phyloP scores from a whole-genome alignment of 495 filamentous ascomycete genomes.

The Glonium stellatum region DNA sequence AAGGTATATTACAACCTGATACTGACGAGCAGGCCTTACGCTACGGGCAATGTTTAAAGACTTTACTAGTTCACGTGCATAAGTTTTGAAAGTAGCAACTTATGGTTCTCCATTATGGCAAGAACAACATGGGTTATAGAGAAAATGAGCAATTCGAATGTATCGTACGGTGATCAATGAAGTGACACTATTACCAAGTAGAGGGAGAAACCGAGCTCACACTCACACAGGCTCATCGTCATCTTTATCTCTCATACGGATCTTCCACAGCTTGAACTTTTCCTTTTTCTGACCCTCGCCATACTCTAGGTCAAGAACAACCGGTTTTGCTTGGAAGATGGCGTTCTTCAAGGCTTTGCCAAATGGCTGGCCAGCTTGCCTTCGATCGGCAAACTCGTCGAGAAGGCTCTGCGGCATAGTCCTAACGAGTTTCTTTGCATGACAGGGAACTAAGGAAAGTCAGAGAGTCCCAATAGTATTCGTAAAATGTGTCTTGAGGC shows the following conservation, averaged over 20 bases:
- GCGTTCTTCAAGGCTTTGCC: slow-evolving; percentile 18
- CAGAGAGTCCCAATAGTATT: background rate
- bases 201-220: background rate
- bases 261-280: slow-evolving; percentile 16
- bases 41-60: too few species aligned
- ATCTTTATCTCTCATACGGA: slow-evolving; percentile 11
- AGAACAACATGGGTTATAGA: too few species aligned
- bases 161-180: too few species aligned
- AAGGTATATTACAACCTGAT: too few species aligned
- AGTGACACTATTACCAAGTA: too few species aligned
- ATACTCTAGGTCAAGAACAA: slow-evolving; percentile 5
- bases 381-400: slow-evolving; percentile 8
- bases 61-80: too few species aligned
- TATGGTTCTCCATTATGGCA: too few species aligned
- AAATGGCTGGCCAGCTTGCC: slow-evolving; percentile 5
- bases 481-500: too few species aligned
- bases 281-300: slow-evolving; percentile 1
- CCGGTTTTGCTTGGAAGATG: slow-evolving; percentile 11
- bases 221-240: slow-evolving; percentile 18
- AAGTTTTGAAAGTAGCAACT: too few species aligned
- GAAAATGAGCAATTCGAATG: too few species aligned
- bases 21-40: too few species aligned
- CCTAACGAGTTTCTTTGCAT: background rate
- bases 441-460: background rate
- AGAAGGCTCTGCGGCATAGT: slow-evolving; percentile 12